Evolutionary conservation across 2,329 filamentous ascomycete species (phyloP), one percentile per base, ranked within the genome.

Genomic region (Diatrype stigma): DNA sequence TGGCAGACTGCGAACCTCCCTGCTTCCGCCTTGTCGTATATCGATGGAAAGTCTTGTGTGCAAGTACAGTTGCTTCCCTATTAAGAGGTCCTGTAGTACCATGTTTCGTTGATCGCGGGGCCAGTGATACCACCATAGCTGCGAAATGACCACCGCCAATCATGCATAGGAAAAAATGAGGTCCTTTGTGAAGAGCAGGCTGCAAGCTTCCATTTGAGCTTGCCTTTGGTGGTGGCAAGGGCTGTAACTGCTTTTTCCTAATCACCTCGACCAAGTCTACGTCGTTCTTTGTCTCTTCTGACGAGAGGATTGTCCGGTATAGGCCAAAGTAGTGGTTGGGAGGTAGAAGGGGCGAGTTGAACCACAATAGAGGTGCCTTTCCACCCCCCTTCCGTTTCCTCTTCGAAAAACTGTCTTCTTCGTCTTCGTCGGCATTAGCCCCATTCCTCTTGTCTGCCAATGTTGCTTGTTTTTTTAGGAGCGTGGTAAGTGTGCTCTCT

Each of bases 61-160:
- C 93, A 42, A 96, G 79, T 0, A 97, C 90, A 0, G 87, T 87
- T 6, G 93, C 90, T 63, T 96, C 89, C 48, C 90, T 81, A 58
- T 95, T 91, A 65, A 96, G 81, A 1, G 87, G 78, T 0, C 88
- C 87, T 16, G 79, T 73, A 12, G 81, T 75, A 3, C 77, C 76
- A 48, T 83, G 82, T 65, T 89, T 93, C 35, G 83, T 81, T 48
- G 87, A 76, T 55, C 91, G 89, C 0, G 94, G 92, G 1, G 90
- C 84, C 3, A 97, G 78, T 0, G 91, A 91, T 11, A 99, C 89
- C 11, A 97, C 78, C 92, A 97, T 97, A 47, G 89, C 94, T 0
- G 94, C 94, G 65, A 99, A 99, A 67, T 99, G 94, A 0, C 94
- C 94, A 53, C 94, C 94, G 22, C 94, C 94, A 47, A 99, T 96